A percentile compares a stretch with the other conserved stretches of the same genome.
phyloP scores from a whole-genome alignment of 1,284 basidiomycete genomes.

The Phellinidium pouzarii region DNA sequence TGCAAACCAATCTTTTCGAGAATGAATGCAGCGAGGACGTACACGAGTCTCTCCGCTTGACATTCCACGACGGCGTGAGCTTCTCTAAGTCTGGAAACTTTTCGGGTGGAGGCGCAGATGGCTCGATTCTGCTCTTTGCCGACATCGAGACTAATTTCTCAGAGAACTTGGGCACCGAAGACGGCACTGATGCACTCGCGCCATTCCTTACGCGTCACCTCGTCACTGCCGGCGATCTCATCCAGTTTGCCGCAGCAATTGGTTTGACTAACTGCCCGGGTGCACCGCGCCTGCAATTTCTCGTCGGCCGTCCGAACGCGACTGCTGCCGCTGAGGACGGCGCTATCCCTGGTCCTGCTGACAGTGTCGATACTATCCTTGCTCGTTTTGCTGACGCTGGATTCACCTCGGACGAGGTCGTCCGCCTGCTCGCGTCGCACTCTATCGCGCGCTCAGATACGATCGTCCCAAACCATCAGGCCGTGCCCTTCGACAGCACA shows the following conservation, averaged over 20 bases:
- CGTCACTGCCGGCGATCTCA: slow-evolving; percentile 26
- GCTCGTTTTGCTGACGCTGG: slow-evolving; percentile 23
- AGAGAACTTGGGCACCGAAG: slow-evolving; percentile 26
- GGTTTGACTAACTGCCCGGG: slow-evolving; percentile 28
- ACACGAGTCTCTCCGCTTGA: slow-evolving; percentile 22
- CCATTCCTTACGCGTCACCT: slow-evolving; percentile 24
- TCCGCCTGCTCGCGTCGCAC: slow-evolving; percentile 25
- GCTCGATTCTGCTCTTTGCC: slow-evolving; percentile 18
- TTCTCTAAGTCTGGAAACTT: slow-evolving; percentile 18
- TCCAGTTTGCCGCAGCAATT: slow-evolving; percentile 29
- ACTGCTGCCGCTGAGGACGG: slow-evolving; percentile 23
- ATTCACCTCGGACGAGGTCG: slow-evolving; percentile 27
- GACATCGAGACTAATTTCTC: slow-evolving; percentile 20
- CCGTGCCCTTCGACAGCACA: slow-evolving; percentile 20
- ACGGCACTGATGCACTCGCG: slow-evolving; percentile 23
- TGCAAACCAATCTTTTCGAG: slow-evolving; percentile 21
- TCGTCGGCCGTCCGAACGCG: slow-evolving; percentile 23
- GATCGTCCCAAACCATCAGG: slow-evolving; percentile 14
- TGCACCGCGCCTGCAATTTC: slow-evolving; percentile 25
- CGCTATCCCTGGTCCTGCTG: slow-evolving; percentile 25
- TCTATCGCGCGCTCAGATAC: slow-evolving; percentile 20
- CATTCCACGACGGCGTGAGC: slow-evolving; percentile 25
- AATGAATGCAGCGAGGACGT: slow-evolving; percentile 20
- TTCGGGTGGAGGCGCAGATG: slow-evolving; percentile 16
- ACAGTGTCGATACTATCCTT: slow-evolving; percentile 26